A percentile compares a stretch with the other conserved stretches of the same genome.
Evolutionary conservation across 1,284 basidiomycete genomes (phyloP).

Genomic region (Wolfiporia cocos): DNA sequence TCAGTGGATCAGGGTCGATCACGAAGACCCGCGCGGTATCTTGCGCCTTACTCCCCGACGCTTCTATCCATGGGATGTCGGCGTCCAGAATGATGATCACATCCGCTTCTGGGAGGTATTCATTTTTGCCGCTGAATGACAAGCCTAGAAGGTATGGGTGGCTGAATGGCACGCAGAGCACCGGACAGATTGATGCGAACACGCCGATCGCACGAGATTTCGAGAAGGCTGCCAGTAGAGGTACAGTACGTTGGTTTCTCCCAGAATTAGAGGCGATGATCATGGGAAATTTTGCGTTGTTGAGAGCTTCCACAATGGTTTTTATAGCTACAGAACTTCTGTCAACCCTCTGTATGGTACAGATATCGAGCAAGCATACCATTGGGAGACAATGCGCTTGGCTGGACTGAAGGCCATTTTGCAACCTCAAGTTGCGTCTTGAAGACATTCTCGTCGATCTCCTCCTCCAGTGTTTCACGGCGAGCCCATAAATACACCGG

Average conservation of each 20-base stretch:
- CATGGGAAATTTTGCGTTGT: constrained; percentile 46
- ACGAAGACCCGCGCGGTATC: constrained; percentile 47
- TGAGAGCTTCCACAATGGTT: constrained; percentile 42
- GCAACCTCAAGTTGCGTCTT: constrained; percentile 25
- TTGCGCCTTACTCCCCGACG: constrained; percentile 35
- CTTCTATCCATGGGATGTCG: constrained; percentile 62
- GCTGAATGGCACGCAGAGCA: constrained; percentile 49
- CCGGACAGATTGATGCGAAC: constrained; percentile 43
- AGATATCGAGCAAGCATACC: constrained; percentile 27
- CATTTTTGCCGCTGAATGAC: constrained; percentile 39
- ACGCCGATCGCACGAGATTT: constrained; percentile 49
- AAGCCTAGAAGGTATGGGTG: constrained; percentile 50
- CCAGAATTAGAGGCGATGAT: constrained; percentile 62
- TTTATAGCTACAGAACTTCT: constrained; percentile 39
- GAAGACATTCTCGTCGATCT: constrained; percentile 36
- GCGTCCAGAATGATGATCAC: constrained; percentile 57
- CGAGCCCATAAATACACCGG: constrained; percentile 72
- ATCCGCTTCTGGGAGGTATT: constrained; percentile 48
- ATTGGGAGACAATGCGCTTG: constrained; percentile 38
- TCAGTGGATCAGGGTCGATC: constrained; percentile 60
- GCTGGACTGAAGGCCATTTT: constrained; percentile 47
- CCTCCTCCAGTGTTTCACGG: constrained; percentile 64
- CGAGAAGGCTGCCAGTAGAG: constrained; percentile 42
- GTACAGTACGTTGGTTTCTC: constrained; percentile 44
- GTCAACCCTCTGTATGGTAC: neutral